phyloP scores from a whole-genome alignment of 2,329 filamentous ascomycete genomes.

The Magnaporthales sp. region DNA sequence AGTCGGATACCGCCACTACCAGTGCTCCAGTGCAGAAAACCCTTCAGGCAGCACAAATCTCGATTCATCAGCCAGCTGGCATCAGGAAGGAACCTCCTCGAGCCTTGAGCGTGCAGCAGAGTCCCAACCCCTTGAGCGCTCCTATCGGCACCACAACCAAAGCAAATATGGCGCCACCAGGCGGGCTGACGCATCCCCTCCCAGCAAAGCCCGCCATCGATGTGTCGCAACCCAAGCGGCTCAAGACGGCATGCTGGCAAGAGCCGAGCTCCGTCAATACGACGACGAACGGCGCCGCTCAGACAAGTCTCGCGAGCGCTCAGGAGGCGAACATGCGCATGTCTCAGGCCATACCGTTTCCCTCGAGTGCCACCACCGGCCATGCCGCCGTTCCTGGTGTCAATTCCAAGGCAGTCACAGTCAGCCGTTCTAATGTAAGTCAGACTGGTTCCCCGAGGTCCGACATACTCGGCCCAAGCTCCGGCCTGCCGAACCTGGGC shows the following conservation, averaged over 20 bases:
- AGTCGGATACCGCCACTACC: neutral
- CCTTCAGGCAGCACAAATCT: neutral
- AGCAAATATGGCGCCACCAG: neutral
- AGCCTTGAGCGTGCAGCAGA: neutral
- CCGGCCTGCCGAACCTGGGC: neutral
- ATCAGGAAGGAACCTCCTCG: neutral
- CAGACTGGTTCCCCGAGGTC: neutral
- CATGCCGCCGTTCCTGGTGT: neutral
- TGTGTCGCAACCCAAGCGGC: neutral
- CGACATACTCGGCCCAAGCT: neutral
- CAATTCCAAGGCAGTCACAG: neutral
- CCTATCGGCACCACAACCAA: neutral
- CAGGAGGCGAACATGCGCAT: neutral
- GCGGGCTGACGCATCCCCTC: neutral
- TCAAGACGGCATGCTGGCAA: neutral
- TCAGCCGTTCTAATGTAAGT: neutral
- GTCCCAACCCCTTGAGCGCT: neutral
- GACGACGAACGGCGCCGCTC: neutral
- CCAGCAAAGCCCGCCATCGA: neutral
- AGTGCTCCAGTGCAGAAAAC: neutral
- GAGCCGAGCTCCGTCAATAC: neutral
- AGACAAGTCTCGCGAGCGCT: neutral
- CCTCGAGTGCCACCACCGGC: neutral
- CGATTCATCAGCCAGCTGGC: neutral
- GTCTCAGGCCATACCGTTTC: neutral